Conservation (phyloP, 2,329 filamentous ascomycete genomes). For the Huntiella omanensis region DNA sequence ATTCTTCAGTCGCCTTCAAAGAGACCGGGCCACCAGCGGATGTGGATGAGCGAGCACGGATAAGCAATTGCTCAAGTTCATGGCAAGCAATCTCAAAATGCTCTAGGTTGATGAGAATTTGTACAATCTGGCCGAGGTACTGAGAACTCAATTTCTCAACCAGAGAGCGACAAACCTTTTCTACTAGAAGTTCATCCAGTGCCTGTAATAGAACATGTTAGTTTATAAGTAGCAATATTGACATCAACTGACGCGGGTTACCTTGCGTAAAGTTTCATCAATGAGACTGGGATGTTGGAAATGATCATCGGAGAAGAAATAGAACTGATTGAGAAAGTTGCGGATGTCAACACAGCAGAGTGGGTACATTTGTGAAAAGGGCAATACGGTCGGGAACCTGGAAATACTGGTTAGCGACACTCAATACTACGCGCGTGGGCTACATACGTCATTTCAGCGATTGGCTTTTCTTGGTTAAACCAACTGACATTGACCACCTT, state of each 20-base stretch:
- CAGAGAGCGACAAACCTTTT: conserved; percentile 78
- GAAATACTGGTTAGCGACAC: not conserved
- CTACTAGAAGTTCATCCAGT: conserved; percentile 81
- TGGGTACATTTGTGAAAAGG: conserved; percentile 98
- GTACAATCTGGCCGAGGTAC: conserved; percentile 92
- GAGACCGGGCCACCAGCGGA: conserved; percentile 64
- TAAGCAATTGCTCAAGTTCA: conserved; percentile 72
- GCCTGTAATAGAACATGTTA: conserved; percentile 32
- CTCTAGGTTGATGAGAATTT: conserved; percentile 93
- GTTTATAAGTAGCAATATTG: not conserved
- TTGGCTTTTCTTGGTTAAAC: conserved; percentile 69
- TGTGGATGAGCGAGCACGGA: conserved; percentile 64
- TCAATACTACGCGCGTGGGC: not conserved
- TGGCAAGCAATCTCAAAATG: conserved; percentile 89
- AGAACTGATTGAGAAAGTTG: conserved; percentile 95
- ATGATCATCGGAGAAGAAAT: conserved; percentile 91
- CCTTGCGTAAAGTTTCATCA: conserved; percentile 72
- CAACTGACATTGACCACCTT: conserved; percentile 93
- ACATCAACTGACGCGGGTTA: conserved; percentile 17
- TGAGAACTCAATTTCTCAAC: conserved; percentile 79
- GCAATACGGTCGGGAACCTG: conserved; percentile 84
- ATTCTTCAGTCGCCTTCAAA: conserved; percentile 68
- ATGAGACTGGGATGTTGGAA: conserved; percentile 82
- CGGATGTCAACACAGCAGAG: conserved; percentile 95
- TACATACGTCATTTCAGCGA: conserved; percentile 54